phyloP scores from a whole-genome alignment of 2,329 filamentous ascomycete species.

The Fusarium ramigenum region DNA sequence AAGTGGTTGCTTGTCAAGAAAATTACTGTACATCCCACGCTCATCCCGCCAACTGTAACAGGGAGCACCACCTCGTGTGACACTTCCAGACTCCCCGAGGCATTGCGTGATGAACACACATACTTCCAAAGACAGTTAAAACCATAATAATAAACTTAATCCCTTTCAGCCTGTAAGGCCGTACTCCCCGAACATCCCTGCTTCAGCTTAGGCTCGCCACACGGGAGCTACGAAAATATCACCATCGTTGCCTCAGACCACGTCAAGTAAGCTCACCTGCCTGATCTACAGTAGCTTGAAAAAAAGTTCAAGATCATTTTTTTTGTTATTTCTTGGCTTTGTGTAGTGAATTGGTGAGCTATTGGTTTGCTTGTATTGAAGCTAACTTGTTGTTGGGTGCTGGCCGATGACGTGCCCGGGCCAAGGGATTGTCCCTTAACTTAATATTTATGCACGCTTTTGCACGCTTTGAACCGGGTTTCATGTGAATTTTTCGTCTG shows the following conservation, averaged over 20 bases:
- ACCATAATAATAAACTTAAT: background rate
- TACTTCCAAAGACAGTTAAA: background rate
- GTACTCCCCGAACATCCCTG: conserved; percentile 33
- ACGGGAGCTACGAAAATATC: background rate
- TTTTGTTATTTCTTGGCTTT: conserved; percentile 5
- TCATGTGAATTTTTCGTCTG: accelerated
- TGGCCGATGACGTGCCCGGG: conserved; percentile 30
- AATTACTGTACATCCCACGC: conserved; percentile 12
- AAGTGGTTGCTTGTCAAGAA: background rate
- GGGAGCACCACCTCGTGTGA: conserved; percentile 14
- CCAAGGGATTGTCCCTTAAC: conserved; percentile 7
- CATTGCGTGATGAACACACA: background rate
- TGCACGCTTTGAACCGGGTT: conserved; percentile 5
- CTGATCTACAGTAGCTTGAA: conserved; percentile 5
- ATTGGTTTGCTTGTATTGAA: background rate
- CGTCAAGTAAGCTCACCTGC: conserved; percentile 32
- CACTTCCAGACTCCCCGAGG: background rate
- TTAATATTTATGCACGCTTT: background rate
- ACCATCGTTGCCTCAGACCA: conserved; percentile 21
- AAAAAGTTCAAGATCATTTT: background rate
- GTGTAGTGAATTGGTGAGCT: background rate
- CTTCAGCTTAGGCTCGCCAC: background rate
- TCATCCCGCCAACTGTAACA: background rate
- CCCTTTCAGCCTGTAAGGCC: conserved; percentile 15
- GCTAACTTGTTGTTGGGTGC: conserved; percentile 25